Evolutionary conservation across 164 flowering plant genomes (phyloP), one percentile per base, ranked within the genome.

Genomic region (Cinnamomum chago): DNA sequence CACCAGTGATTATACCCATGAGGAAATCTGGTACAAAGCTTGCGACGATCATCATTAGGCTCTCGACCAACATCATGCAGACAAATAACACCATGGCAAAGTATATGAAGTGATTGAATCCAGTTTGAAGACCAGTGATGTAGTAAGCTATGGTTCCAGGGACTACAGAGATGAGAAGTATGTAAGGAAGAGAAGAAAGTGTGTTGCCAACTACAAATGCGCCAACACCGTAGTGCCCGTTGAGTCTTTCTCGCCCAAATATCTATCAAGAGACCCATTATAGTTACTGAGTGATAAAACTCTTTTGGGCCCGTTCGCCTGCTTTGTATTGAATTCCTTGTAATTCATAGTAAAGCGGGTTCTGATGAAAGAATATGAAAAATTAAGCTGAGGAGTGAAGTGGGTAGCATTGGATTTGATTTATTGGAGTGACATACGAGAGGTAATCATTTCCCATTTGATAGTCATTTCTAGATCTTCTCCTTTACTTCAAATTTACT

Each of bases 41-140:
- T 15, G 94, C 92, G 1, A 90, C 86, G 5, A 80, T 70, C 90
- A 88, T 87, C 92, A 87, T 88, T 15, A 87, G 69, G 87, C 94
- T 85, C 79, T 90, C 92, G 0, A 87, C 90, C 73, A 90, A 24
- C 78, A 79, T 72, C 82, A 79, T 80, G 71, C 86, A 78, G 0
- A 55, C 71, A 52, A 86, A 82, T 0, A 87, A 78, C 1, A 77
- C 40, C 11, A 83, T 50, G 1, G 67, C 77, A 67, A 85, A 88
- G 85, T 78, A 88, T 6, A 72, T 4, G 68, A 83, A 88, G 70
- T 83, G 84, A 4, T 70, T 73, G 17, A 52, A 23, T 20, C 84
- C 83, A 20, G 27, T 65, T 12, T 81, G 87, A 27, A 87, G 85
- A 35, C 86, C 84, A 2, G 72, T 82, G 0, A 83, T 79, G 76